Base-by-base conservation (phyloP, 2,329 filamentous ascomycete genomes). In the Fusarium annulatum region DNA sequence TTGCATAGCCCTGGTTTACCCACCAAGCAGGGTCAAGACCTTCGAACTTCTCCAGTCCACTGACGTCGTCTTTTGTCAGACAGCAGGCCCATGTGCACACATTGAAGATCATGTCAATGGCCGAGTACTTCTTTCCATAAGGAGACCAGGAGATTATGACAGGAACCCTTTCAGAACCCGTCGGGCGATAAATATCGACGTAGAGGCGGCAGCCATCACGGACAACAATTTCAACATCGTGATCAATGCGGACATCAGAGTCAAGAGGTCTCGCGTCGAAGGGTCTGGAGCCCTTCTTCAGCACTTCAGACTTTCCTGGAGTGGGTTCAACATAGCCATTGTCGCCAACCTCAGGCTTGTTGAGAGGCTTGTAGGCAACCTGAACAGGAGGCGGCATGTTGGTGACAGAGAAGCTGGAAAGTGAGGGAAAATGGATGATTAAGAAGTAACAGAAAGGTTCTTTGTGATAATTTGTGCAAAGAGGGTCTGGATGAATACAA, bases 301-400 rank as follows among this genome's bases (percentile, higher is more conserved):
- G 23, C 2, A 76, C 73, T 14, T 76, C 73, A 9, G 73, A 67
- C 42, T 74, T 76, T 55, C 73, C 73, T 21, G 61, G 38, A 7
- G 53, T 51, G 41, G 71, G 73, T 16, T 69, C 71, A 26, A 69
- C 71, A 4, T 76, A 76, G 5, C 73, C 73, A 21, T 76, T 76
- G 42, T 70, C 64, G 18, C 73, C 73, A 3, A 74, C 68, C 18
- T 72, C 62, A 7, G 73, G 73, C 41, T 72, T 69, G 46, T 67
- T 72, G 39, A 76, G 63, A 43, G 71, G 68, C 64, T 76, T 76
- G 58, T 74, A 76, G 3, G 73, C 73, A n/a, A 76, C 73, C 52
- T 76, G 73, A 23, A 76, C 71, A 14, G 73, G 73, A 43, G 72
- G 58, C 2, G 73, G 73, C 73, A 76, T 76, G 9, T 30, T 68